Conservation (phyloP, 148 eudicot species). For the Pouteria glomerata region DNA sequence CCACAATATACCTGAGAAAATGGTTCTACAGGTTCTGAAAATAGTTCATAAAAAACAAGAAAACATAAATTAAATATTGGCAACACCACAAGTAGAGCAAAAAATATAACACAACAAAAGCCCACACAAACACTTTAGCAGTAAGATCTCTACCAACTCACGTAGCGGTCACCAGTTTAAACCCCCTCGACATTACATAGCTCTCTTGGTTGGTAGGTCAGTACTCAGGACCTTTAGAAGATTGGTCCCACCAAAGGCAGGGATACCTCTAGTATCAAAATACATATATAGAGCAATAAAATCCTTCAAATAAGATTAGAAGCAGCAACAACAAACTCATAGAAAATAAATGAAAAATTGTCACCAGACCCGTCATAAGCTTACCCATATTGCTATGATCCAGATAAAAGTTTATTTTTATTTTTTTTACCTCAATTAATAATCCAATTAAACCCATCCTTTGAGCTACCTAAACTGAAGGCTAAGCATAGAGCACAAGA, state of each 20-base stretch:
- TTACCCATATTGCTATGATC: not conserved
- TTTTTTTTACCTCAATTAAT: not conserved
- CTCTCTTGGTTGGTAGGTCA: no score
- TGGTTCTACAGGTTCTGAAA: not conserved
- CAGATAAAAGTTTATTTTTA: not conserved
- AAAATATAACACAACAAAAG: not conserved
- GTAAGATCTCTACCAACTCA: no score
- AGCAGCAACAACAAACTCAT: not conserved
- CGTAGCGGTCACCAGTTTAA: no score
- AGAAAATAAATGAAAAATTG: not conserved
- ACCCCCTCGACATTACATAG: no score
- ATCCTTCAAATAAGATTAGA: no score
- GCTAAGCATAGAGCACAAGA: not conserved
- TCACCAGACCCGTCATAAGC: not conserved
- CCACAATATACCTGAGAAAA: not conserved
- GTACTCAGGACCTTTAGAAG: no score
- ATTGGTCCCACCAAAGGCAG: not conserved
- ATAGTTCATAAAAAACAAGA: no score
- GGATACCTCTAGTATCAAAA: not conserved
- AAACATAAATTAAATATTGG: not conserved
- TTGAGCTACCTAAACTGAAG: not conserved
- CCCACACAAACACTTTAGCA: no score
- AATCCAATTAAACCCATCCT: not conserved
- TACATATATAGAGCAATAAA: no score
- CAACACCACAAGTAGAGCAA: not conserved